Base-by-base conservation (phyloP, 2,329 filamentous ascomycete genomes). In the Trichoderma cornu-damae region DNA sequence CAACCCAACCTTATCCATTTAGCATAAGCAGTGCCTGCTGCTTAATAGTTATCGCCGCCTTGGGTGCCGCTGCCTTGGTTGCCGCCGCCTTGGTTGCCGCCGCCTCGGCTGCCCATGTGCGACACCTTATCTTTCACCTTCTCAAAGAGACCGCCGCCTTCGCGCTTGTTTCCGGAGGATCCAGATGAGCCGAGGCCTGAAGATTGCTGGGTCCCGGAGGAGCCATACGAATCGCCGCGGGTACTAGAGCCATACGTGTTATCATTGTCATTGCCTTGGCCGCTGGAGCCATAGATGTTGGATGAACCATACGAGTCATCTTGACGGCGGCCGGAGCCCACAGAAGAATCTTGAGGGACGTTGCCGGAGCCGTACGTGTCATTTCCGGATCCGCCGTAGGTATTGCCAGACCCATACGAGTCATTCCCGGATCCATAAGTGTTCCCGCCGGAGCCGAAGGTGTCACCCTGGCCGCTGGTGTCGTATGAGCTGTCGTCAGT, bases 51-150 rank as follows among this genome's bases (percentile, higher is more conserved):
- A 64, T 69, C 72, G 6, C 69, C 68, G 3, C 81, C 82, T 69
- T 78, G 80, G 62, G 72, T 72, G 14, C 77, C 72, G 62, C 74
- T 30, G 28, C 28, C 28, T 30, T 9, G 81, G 49, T n/a, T 20
- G n/a, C 51, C 52, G 26, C 26, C 26, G 28, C n/a, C n/a, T n/a
- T 78, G 80, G 62, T 72, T 72, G 12, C 76, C 72, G 62, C 74
- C n/a, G n/a, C n/a, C n/a, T n/a, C n/a, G 81, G 49, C 18, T 18
- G n/a, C 51, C 52, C 32, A 79, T 63, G 11, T 70, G 67, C 7
- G 81, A 80, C 5, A 76, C 78, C 74, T 83, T 84, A 71, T 86
- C 80, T 68, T 85, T 71, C 22, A 85, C 57, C 70, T 81, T 84
- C 46, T 82, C 82, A 20, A 81, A 53, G 14, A 75, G 76, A 50